Base-by-base conservation (phyloP, 768 basidiomycete species). In the Calocera cornea region DNA sequence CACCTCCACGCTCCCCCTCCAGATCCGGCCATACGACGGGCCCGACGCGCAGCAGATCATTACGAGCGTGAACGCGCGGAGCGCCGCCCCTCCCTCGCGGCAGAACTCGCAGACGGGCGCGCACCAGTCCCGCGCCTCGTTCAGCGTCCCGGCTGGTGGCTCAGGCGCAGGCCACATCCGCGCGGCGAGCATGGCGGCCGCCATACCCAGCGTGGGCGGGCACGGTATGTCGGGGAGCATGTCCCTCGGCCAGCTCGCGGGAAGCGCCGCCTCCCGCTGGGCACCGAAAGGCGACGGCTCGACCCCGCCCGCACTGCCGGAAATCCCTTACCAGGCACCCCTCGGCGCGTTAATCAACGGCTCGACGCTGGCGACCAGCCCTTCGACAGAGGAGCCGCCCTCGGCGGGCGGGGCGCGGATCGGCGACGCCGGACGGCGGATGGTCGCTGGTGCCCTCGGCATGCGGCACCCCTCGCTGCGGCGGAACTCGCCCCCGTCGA, bases 21-120 rank as follows among this genome's bases (percentile, higher is more conserved):
- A 80, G 66, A 90, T 99, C 77, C 84, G 83, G 72, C 94, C 97
- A 1, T 99, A 98, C 78, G 95, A 95, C 76, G 93, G 92, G 1
- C 84, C 92, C 47, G 95, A 99, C 77, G 95, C 94, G 7, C 90
- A 94, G 73, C 69, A 72, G 22, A 78, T 81, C 72, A 75, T 81
- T 69, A 69, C 74, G 29, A 74, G 77, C 40, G 75, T 80, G 47
- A 38, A 65, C 41, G 19, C 34, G 36, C 64, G 64, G 31, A 65
- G 7, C 64, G 19, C 77, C 73, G 67, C 86, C 92, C 75, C 93
- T 93, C 70, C 87, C 89, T 72, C 87, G 81, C 49, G 90, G 92
- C 69, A 92, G 92, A 76, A 68, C 64, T 67, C 68, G 69, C 54
- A 60, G 31, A 60, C n/a, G n/a, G n/a, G 31, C 54, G 40, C 68